Base-by-base conservation (phyloP, 192 early-diverging fungal species). In the Gamsiella multidivaricata region DNA sequence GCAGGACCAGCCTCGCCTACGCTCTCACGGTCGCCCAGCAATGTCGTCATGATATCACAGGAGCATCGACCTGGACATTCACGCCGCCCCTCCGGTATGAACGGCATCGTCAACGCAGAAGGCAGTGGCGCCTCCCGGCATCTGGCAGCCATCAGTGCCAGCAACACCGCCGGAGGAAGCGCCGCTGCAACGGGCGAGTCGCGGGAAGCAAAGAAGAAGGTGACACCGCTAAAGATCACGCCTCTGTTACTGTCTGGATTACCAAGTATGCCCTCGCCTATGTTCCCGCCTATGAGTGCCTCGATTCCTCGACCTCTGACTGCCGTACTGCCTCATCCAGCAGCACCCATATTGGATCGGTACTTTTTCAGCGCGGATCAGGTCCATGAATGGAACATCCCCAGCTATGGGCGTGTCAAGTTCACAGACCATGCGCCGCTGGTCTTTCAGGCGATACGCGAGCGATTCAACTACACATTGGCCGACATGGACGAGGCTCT, bases 381-480 rank as follows among this genome's bases (percentile, higher is more conserved):
- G 23, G 61, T 69, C 5, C 74, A 78, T 29, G 74, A 78, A 63
- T 78, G 74, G 74, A 78, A 78, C 37, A 69, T 78, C 42, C 74
- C 74, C 15, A 69, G 45, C 37, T 78, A 69, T 43, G 74, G 74
- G 20, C 65, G 66, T 12, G 66, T 78, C 37, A 68, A 64, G 29
- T 64, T 78, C 18, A 78, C 58, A 4, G 74, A 78, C 41, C 74
- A 78, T 26, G 65, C 74, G 0, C 74, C 74, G 1, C 14, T 63
- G 5, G 74, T 69, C 45, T 78, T 78, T 23, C 74, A 78, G 15
- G 66, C 66, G 6, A 68, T 78, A 18, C 65, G 74, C 25, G 65
- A 78, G n/a, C 60, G 32, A 15, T 78, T 78, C 25, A 42, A 64
- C 23, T 78, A 78, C 46, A 69, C 74, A 1, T 49, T 69, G 0